Conservation (phyloP, 352 stramenopile genomes). For the Globisporangium cederbergense region DNA sequence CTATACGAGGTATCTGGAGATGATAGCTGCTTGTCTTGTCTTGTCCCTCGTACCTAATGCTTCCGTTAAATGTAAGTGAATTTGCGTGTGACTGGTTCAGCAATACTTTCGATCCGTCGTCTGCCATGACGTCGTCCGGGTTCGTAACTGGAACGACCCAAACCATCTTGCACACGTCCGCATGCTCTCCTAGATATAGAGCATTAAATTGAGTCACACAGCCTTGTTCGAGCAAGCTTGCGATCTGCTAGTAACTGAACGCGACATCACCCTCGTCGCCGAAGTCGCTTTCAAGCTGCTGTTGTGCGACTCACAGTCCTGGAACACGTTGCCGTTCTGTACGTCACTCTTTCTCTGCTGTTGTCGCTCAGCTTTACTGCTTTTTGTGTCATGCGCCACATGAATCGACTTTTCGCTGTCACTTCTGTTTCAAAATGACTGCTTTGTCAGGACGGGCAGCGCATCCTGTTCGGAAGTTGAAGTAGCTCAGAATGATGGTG, state of each 20-base stretch:
- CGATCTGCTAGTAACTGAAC: slow-evolving; percentile 43
- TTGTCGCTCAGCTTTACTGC: too few relatives aligned
- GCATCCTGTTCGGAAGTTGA: background rate
- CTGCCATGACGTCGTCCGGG: background rate
- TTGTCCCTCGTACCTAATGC: too few relatives aligned
- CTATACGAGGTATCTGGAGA: background rate
- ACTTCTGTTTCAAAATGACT: slow-evolving; percentile 3
- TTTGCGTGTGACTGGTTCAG: too few relatives aligned
- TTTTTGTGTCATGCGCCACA: too few relatives aligned
- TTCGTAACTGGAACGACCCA: background rate
- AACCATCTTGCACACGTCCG: background rate
- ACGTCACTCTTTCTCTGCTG: background rate
- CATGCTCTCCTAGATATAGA: background rate
- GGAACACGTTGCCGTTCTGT: slow-evolving; percentile 39
- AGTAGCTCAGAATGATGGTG: background rate
- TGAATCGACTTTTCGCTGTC: background rate
- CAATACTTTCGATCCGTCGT: background rate
- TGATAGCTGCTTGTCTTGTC: background rate
- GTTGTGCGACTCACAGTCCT: slow-evolving; percentile 45
- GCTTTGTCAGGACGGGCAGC: background rate
- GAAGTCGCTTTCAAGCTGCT: slow-evolving; percentile 8
- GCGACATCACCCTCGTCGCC: slow-evolving; percentile 23
- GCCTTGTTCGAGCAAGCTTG: slow-evolving; percentile 30
- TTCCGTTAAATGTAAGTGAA: background rate
- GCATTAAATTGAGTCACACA: slow-evolving; percentile 5